Evolutionary conservation across 306 rosid species (phyloP), one percentile per base, ranked within the genome.

Genomic region (Malus asiatica): DNA sequence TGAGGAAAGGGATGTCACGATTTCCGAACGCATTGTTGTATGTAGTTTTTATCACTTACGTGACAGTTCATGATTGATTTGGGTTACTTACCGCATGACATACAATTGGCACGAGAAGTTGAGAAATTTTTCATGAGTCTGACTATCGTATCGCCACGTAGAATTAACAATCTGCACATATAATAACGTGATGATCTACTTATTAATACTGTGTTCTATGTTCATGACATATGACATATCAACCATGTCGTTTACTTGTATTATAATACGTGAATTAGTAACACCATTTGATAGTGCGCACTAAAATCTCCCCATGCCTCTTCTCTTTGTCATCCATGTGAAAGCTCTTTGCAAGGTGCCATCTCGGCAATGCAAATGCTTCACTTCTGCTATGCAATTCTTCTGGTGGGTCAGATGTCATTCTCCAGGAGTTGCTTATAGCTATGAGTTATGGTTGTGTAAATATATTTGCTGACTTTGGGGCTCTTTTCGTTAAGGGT

Each of bases 361-460:
- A 38, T 20, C n/a, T 35, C 18, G 61, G 32, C 19, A 45, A 70
- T 30, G 62, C 53, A 51, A 78, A 62, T 71, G 76, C 67, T 51
- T 62, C 40, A 63, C 72, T 51, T 16, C 81, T 69, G 35, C 45
- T 59, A 57, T 69, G 83, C 15, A 48, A 8, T 57, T 8, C 62
- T 67, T 42, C 16, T 53, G 66, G 61, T 51, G 71, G 88, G 82
- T 75, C 78, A 75, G 23, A 63, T 71, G 90, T 83, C 81, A 72
- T 78, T 71, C 78, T 78, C 74, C 30, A 20, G 16, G 25, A 66
- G 45, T 32, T 18, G 19, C 42, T 64, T 64, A 20, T 16, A 19
- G 45, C 23, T 58, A 3, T n/a, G 55, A 19, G 23, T 59, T 42
- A 4, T 45, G 76, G 68, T 58, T 40, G 77, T 59, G 29, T 12